A percentile compares a stretch with the other conserved stretches of the same genome.
phyloP scores from a whole-genome alignment of 345 rosid genomes.

The Ceriops decandra region DNA sequence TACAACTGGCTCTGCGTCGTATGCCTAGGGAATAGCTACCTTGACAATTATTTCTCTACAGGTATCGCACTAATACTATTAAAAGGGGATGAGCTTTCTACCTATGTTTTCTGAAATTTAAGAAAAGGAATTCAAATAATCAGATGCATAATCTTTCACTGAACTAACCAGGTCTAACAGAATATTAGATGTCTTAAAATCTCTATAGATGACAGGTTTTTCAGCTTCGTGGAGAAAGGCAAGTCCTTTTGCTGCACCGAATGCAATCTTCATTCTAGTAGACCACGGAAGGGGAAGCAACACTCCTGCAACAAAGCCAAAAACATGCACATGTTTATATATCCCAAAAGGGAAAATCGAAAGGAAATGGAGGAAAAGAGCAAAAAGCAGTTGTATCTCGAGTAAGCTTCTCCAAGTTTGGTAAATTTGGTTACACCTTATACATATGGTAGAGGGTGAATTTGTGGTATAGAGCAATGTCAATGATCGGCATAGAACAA shows the following conservation, averaged over 20 bases:
- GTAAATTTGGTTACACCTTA: neutral
- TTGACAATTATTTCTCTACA: too few species aligned
- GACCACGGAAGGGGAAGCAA: slow-evolving; percentile 91
- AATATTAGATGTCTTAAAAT: slow-evolving; percentile 93
- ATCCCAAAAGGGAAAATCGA: too few species aligned
- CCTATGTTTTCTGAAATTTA: too few species aligned
- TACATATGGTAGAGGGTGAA: neutral
- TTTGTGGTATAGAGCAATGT: neutral
- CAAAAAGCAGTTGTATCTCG: slow-evolving; percentile 1
- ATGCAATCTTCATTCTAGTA: slow-evolving; percentile 86
- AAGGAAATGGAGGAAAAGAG: neutral
- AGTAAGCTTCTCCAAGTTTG: neutral
- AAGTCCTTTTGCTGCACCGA: slow-evolving; percentile 93
- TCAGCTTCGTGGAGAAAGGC: slow-evolving; percentile 95
- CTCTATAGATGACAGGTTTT: slow-evolving; percentile 94
- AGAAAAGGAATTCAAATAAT: neutral
- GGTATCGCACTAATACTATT: too few species aligned
- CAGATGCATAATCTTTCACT: neutral
- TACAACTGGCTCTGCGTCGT: too few species aligned
- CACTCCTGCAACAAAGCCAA: slow-evolving; percentile 52
- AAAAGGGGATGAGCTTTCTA: too few species aligned
- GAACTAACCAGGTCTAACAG: slow-evolving; percentile 72
- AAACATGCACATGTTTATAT: neutral
- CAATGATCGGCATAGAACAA: neutral
- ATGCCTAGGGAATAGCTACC: neutral